A percentile compares a stretch with the other conserved stretches of the same genome.
These are phyloP conservation scores for Apiospora saccharicola DNA, from an alignment of 2,329 filamentous ascomycete species.

Conservation along the genomic window DNA sequence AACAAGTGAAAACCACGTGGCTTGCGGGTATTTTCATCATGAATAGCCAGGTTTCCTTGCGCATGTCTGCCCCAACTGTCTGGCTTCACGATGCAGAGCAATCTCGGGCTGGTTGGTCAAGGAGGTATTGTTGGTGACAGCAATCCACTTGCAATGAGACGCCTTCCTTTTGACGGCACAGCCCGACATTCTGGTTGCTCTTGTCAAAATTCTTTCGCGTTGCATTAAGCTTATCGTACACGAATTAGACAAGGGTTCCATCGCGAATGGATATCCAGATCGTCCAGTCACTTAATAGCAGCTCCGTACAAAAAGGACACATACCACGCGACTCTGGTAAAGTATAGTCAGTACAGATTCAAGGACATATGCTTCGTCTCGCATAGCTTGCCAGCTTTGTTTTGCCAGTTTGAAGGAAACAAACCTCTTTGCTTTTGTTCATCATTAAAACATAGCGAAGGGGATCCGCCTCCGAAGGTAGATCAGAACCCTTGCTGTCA, in stretches of 20 bases:
- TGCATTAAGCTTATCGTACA: not conserved
- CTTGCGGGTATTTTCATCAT: not conserved
- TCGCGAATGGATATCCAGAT: constrained; percentile 3
- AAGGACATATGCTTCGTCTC: not conserved
- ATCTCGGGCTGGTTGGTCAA: not conserved
- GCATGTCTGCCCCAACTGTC: not conserved
- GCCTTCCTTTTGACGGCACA: not conserved
- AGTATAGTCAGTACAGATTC: not conserved
- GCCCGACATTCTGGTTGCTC: not conserved
- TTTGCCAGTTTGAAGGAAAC: not conserved
- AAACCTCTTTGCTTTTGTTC: not conserved
- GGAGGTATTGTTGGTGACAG: not conserved
- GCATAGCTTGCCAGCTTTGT: not conserved
- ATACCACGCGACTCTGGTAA: not conserved
- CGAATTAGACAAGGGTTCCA: not conserved
- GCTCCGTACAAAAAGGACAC: not conserved
- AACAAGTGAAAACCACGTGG: not conserved
- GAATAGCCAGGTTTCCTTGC: not conserved
- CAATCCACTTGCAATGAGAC: not conserved
- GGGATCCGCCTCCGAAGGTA: not conserved
- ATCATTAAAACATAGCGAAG: not conserved
- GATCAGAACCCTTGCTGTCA: not conserved
- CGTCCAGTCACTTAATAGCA: not conserved
- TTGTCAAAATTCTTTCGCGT: not conserved
- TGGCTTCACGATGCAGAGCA: not conserved